Percentiles rank a stretch among this genome's conserved stretches.
These are phyloP conservation scores for Pisolithus orientalis DNA, from an alignment of 768 basidiomycete genomes.

Conservation along the genomic window DNA sequence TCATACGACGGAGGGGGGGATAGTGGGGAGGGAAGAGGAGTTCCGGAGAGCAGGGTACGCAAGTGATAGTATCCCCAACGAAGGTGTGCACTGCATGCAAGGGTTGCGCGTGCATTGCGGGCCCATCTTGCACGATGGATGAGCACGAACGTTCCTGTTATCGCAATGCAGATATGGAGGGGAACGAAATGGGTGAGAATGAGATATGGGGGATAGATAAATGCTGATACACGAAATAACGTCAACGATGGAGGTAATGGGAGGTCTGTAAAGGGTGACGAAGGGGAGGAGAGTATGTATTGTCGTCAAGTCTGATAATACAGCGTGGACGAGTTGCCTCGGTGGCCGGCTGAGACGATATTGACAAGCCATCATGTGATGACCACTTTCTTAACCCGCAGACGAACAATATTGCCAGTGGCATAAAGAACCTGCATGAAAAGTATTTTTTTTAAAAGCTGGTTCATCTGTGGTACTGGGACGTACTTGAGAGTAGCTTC, in stretches of 20 bases:
- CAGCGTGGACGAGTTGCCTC: conserved; percentile 47
- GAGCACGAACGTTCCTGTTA: conserved; percentile 52
- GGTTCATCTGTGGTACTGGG: background rate
- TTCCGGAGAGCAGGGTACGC: conserved; percentile 48
- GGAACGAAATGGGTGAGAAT: conserved; percentile 57
- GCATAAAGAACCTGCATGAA: conserved; percentile 48
- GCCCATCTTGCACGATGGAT: conserved; percentile 68
- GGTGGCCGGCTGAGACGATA: conserved; percentile 35
- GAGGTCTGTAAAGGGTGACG: conserved; percentile 23
- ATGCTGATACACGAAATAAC: conserved; percentile 49
- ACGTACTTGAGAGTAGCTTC: conserved; percentile 45
- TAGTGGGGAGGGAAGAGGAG: conserved; percentile 38
- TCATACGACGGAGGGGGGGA: conserved; percentile 28
- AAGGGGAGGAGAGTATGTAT: conserved; percentile 57
- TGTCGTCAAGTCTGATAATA: conserved; percentile 58
- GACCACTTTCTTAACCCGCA: conserved; percentile 28
- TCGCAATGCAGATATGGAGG: conserved; percentile 52
- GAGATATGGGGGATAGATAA: conserved; percentile 62
- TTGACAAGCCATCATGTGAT: conserved; percentile 12
- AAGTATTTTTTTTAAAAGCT: background rate
- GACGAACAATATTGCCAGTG: conserved; percentile 39
- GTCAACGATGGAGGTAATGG: conserved; percentile 24
- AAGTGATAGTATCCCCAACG: conserved; percentile 54
- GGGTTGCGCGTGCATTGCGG: conserved; percentile 41
- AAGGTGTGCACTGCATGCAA: conserved; percentile 63